These are phyloP conservation scores for Melampsora americana DNA, from an alignment of 1,284 basidiomycete genomes.

Conservation along the genomic window DNA sequence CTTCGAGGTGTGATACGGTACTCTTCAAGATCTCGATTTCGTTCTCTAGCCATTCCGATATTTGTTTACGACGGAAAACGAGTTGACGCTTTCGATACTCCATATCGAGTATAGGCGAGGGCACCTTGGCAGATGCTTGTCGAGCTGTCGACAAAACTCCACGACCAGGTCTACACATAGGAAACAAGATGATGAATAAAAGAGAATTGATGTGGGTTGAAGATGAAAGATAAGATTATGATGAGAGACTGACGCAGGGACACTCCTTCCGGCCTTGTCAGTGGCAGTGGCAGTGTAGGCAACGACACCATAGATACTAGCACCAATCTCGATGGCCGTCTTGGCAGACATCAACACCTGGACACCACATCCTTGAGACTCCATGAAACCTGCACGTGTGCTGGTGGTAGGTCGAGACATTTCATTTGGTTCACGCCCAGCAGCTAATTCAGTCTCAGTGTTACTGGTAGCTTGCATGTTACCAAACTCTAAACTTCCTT, in stretches of 20 bases:
- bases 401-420: constrained; percentile 96
- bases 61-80: constrained; percentile 84
- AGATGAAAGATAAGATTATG: not conserved
- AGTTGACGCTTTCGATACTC: constrained; percentile 85
- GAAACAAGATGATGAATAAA: too few relatives aligned
- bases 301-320: constrained; percentile 85
- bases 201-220: not conserved
- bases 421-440: constrained; percentile 96
- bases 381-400: constrained; percentile 84
- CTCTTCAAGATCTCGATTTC: constrained; percentile 77
- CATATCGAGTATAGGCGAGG: constrained; percentile 71
- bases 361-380: constrained; percentile 91
- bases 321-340: constrained; percentile 89
- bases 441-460: constrained; percentile 91
- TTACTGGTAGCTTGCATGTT: constrained; percentile 99
- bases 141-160: constrained; percentile 82
- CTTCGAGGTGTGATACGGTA: constrained; percentile 65
- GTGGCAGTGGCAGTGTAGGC: constrained; percentile 98
- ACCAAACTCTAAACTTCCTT: constrained; percentile 62
- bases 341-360: constrained; percentile 95
- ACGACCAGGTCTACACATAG: constrained; percentile 68
- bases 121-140: constrained; percentile 65
- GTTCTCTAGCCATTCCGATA: constrained; percentile 85
- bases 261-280: constrained; percentile 66
- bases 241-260: constrained; percentile 52